Evolutionary conservation across 805 yeast species (phyloP), one percentile per base, ranked within the genome.

Genomic region (Phaffomyces thermotolerans): DNA sequence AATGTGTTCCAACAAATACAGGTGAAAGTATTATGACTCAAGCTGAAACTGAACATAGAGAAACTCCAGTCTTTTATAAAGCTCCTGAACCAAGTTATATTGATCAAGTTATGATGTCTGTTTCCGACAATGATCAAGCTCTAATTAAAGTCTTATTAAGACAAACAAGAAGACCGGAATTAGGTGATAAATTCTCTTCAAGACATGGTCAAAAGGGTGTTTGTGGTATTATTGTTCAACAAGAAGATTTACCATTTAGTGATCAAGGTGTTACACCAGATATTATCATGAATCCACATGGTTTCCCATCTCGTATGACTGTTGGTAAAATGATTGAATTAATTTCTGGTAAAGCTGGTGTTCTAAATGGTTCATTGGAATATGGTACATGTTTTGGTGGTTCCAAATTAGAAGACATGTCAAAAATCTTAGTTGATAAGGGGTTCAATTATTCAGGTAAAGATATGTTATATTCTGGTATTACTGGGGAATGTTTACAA

Each of bases 241-340:
- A 91, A 62, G 98, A 91, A 55, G 99, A 91, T 59, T 73, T 91
- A 74, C 99, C 99, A 13, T 91, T 91, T 66, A 87, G 81, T 60
- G 98, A 93, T 55, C 76, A 81, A 46, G 99, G 99, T 61, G 76
- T 93, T 23, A 72, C 79, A 4, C 99, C 99, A 0, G 99, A 91
- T 68, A 90, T 91, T 52, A 91, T 91, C 58, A 91, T 91, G 97
- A 91, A 91, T 60, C 99, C 99, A 2, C 99, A 91, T 64, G 99
- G 97, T 70, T 93, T 91, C 82, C 99, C 99, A 50, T 91, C 98
- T 31, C 95, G 99, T 76, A 93, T 93, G 99, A 93, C 99, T 34
- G 98, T 93, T 17, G 99, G 99, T 47, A 93, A 93, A 66, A 91
- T 93, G 98, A 79, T 93, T 52, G 99, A 93, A 65, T 73, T 91